Conservation (phyloP, 768 basidiomycete genomes). For the Pilatotrama ljubarskyi region DNA sequence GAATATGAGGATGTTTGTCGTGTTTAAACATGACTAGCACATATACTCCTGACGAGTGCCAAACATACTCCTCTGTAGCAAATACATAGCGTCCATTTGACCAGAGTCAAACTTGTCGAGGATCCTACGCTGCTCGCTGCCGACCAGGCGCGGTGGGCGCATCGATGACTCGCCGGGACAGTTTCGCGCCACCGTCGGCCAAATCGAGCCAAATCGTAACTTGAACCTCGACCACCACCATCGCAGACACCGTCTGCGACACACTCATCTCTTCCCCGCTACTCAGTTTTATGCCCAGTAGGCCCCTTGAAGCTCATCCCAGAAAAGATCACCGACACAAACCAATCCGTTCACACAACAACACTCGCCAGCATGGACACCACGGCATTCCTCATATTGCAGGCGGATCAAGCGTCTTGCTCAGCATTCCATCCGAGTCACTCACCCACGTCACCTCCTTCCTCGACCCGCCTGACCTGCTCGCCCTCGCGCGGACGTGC, state of each 20-base stretch:
- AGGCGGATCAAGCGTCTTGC: constrained; percentile 31
- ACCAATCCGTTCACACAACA: constrained; percentile 32
- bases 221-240: constrained; percentile 30
- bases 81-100: no score
- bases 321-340: constrained; percentile 39
- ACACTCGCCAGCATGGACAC: constrained; percentile 51
- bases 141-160: not conserved
- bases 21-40: no score
- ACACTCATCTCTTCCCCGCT: constrained; percentile 6
- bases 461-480: constrained; percentile 63
- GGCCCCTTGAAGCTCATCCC: constrained; percentile 42
- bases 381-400: constrained; percentile 25
- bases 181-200: constrained; percentile 13
- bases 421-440: constrained; percentile 65
- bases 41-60: no score
- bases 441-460: constrained; percentile 77
- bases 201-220: constrained; percentile 21
- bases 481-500: constrained; percentile 56
- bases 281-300: constrained; percentile 68
- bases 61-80: no score
- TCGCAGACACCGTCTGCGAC: constrained; percentile 35
- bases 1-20: no score
- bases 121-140: not conserved
- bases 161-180: constrained; percentile 13
- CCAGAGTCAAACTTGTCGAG: not conserved